phyloP scores from a whole-genome alignment of 192 early-diverging fungal species.

The Podila verticillata region DNA sequence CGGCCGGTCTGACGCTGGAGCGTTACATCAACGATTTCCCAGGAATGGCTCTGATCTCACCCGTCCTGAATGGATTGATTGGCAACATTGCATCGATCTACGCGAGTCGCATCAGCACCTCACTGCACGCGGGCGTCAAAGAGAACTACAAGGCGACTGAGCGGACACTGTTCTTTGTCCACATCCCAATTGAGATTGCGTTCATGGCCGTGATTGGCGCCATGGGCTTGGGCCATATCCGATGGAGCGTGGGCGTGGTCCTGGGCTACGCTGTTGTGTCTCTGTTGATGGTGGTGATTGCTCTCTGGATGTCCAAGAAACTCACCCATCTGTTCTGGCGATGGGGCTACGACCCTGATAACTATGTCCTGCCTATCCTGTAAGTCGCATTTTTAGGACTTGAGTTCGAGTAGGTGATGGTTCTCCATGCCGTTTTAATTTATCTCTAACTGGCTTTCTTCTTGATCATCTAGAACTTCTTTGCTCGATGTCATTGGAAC shows the following conservation, averaged over 20 bases:
- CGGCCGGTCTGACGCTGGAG: constrained; percentile 74
- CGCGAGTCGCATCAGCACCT: constrained; percentile 78
- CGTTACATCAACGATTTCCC: constrained; percentile 71
- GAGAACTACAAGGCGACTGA: constrained; percentile 63
- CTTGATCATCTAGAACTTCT: constrained; percentile 60
- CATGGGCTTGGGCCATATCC: constrained; percentile 23
- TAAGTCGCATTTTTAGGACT: constrained; percentile 43
- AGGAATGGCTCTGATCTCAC: constrained; percentile 73
- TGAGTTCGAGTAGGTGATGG: not conserved
- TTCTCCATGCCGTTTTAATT: not conserved
- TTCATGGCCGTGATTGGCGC: constrained; percentile 56
- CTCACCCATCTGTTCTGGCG: constrained; percentile 70
- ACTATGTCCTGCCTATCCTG: constrained; percentile 72
- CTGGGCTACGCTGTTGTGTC: constrained; percentile 14
- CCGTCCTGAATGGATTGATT: constrained; percentile 73
- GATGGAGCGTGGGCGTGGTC: constrained; percentile 18
- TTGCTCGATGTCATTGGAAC: constrained; percentile 78
- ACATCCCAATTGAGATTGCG: constrained; percentile 72
- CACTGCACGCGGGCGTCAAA: constrained; percentile 64
- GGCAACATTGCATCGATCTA: constrained; percentile 87
- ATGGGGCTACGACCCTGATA: constrained; percentile 81
- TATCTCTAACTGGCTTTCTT: not conserved
- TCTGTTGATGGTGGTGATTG: constrained; percentile 49
- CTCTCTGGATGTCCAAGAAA: constrained; percentile 65
- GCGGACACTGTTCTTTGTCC: constrained; percentile 69